Conservation (phyloP, 2,329 filamentous ascomycete species). For the Cercospora sp. region DNA sequence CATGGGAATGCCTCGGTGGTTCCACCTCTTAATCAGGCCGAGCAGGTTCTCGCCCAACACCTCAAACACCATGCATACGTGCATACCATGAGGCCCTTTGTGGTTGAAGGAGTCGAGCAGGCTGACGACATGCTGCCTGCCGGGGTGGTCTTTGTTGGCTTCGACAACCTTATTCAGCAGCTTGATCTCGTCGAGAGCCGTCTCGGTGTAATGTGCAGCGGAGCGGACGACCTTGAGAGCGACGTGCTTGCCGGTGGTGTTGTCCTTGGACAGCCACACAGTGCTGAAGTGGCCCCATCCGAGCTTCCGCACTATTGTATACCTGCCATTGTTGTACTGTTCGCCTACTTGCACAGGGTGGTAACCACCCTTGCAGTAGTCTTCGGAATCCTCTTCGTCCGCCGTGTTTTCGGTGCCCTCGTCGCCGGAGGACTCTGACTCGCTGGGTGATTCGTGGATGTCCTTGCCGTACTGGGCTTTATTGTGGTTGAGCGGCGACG, state of each 20-base stretch:
- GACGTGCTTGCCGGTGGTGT: constrained; percentile 86
- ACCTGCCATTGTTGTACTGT: constrained; percentile 96
- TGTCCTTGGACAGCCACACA: constrained; percentile 82
- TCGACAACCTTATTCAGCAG: constrained; percentile 94
- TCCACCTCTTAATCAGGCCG: constrained; percentile 96
- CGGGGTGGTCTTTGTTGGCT: constrained; percentile 91
- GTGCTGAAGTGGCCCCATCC: constrained; percentile 99
- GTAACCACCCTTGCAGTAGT: constrained; percentile 99
- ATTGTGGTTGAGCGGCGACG: constrained; percentile 35
- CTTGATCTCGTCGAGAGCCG: constrained; percentile 98
- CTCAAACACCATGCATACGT: constrained; percentile 99
- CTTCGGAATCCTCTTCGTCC: constrained; percentile 97
- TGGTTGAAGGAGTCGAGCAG: constrained; percentile 96
- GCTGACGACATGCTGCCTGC: constrained; percentile 92
- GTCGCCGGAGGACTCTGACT: constrained; percentile 64
- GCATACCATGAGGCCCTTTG: constrained; percentile 91
- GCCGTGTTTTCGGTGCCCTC: constrained; percentile 85
- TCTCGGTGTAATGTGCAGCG: constrained; percentile 97
- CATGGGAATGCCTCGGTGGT: constrained; percentile 95
- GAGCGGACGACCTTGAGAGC: constrained; percentile 97
- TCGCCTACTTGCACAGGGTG: constrained; percentile 94
- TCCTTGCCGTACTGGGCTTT: constrained; percentile 51
- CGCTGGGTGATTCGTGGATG: constrained; percentile 71
- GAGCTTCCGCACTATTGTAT: constrained; percentile 92
- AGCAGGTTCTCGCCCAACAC: constrained; percentile 93